Conservation (phyloP, 2,329 filamentous ascomycete genomes). For the Rhinocladiella similis region DNA sequence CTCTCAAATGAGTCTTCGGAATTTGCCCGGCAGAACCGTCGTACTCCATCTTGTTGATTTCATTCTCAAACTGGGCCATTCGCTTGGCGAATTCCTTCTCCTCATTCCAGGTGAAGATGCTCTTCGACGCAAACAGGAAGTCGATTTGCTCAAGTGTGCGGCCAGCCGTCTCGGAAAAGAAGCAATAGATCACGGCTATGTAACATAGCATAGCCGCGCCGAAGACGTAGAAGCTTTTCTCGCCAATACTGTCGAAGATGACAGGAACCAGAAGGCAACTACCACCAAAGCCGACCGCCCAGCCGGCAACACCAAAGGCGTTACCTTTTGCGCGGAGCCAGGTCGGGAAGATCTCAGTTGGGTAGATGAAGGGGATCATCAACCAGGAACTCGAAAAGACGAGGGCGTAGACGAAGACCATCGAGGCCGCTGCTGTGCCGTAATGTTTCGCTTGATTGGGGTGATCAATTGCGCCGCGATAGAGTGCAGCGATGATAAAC, state of each 20-base stretch:
- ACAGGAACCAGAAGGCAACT: conserved; percentile 25
- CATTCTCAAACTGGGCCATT: not conserved
- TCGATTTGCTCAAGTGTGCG: conserved; percentile 7
- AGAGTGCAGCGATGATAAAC: conserved; percentile 33
- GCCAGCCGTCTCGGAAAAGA: conserved; percentile 7
- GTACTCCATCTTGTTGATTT: not conserved
- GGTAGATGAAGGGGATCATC: conserved; percentile 35
- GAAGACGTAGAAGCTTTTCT: conserved; percentile 18
- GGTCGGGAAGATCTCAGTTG: conserved; percentile 35
- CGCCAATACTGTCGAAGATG: conserved; percentile 26
- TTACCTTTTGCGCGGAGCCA: conserved; percentile 33
- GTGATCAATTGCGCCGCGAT: conserved; percentile 31
- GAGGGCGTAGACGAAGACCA: conserved; percentile 34
- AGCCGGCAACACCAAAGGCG: conserved; percentile 33
- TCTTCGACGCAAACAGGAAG: conserved; percentile 1
- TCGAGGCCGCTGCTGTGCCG: not conserved
- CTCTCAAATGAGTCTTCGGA: not conserved
- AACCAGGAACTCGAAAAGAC: conserved; percentile 36
- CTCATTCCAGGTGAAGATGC: not conserved
- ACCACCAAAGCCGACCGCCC: conserved; percentile 27
- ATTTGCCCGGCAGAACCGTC: not conserved
- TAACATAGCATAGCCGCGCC: not conserved
- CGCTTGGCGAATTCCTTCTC: conserved; percentile 5
- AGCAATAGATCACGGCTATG: not conserved
- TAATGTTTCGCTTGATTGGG: not conserved